These are phyloP conservation scores for Zychaea mexicana DNA, from an alignment of 371 early-diverging fungal species.

Conservation along the genomic window DNA sequence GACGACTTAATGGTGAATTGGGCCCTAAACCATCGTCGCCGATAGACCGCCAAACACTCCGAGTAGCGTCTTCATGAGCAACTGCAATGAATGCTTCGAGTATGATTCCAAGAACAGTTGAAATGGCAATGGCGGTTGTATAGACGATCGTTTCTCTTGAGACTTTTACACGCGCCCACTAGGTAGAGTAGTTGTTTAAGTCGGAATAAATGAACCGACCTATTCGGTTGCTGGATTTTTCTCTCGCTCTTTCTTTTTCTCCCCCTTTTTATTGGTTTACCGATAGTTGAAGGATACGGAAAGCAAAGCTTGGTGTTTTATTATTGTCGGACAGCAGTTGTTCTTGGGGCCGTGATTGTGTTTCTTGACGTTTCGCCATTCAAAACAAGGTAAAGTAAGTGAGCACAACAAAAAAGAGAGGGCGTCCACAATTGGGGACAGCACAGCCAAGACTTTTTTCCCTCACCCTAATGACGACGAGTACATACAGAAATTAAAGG, in stretches of 20 bases:
- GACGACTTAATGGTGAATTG: slow-evolving; percentile 16
- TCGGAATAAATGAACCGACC: too few species aligned
- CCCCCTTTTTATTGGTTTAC: neutral
- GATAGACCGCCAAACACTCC: slow-evolving; percentile 18
- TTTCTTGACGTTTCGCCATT: neutral
- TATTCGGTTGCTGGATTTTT: neutral
- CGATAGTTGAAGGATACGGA: slow-evolving; percentile 15
- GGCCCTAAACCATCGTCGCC: slow-evolving; percentile 1
- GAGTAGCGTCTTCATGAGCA: slow-evolving; percentile 28
- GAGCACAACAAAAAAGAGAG: neutral
- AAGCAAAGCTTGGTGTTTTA: slow-evolving; percentile 6
- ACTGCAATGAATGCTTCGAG: slow-evolving; percentile 39
- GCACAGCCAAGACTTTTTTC: neutral
- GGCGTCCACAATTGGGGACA: neutral
- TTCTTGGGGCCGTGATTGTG: neutral
- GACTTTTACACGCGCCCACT: slow-evolving; percentile 29
- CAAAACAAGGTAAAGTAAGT: neutral
- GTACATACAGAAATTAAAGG: neutral
- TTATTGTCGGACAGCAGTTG: neutral
- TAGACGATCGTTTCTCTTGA: slow-evolving; percentile 37
- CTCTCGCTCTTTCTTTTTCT: too few species aligned
- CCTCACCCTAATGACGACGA: neutral
- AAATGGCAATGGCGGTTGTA: slow-evolving; percentile 20
- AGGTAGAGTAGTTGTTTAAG: neutral
- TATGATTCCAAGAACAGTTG: slow-evolving; percentile 41